phyloP scores from a whole-genome alignment of 2,329 filamentous ascomycete genomes.

The Diaporthe batatas region DNA sequence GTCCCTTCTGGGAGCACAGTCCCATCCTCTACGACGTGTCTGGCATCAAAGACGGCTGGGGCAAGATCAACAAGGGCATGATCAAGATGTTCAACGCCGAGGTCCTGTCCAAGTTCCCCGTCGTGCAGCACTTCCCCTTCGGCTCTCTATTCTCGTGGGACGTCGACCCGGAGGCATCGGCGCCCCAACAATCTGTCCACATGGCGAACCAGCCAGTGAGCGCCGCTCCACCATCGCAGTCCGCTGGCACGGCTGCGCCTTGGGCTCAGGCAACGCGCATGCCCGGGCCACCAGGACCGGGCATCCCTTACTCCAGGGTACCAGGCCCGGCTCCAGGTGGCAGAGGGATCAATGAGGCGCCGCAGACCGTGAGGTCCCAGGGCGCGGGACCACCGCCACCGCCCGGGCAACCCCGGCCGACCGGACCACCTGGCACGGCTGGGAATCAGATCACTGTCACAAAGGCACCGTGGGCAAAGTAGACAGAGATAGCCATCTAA shows the following conservation, averaged over 20 bases:
- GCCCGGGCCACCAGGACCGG: constrained; percentile 52
- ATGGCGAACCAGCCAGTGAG: constrained; percentile 65
- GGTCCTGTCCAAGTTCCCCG: constrained; percentile 95
- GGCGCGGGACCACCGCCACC: constrained; percentile 1
- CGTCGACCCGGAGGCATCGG: constrained; percentile 70
- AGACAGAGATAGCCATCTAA: background rate
- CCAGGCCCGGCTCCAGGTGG: constrained; percentile 43
- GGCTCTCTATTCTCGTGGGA: constrained; percentile 86
- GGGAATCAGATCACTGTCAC: constrained; percentile 42
- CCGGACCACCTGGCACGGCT: constrained; percentile 40
- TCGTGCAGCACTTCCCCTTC: constrained; percentile 96
- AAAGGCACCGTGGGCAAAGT: constrained; percentile 42
- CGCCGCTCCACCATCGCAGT: constrained; percentile 47
- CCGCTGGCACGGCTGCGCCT: constrained; percentile 55
- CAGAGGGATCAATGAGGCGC: constrained; percentile 17
- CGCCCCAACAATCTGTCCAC: constrained; percentile 66
- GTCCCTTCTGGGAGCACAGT: constrained; percentile 97
- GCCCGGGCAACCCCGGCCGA: constrained; percentile 27
- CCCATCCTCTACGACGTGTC: constrained; percentile 95
- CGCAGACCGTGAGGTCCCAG: constrained; percentile 19
- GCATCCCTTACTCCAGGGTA: constrained; percentile 48
- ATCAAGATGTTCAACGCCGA: constrained; percentile 99
- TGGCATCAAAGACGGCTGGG: constrained; percentile 93
- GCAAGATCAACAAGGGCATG: constrained; percentile 99
- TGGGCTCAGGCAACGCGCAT: constrained; percentile 60